A percentile compares a stretch with the other conserved stretches of the same genome.
These are phyloP conservation scores for Colletotrichum sp. DNA, from an alignment of 2,329 filamentous ascomycete genomes.

Conservation along the genomic window DNA sequence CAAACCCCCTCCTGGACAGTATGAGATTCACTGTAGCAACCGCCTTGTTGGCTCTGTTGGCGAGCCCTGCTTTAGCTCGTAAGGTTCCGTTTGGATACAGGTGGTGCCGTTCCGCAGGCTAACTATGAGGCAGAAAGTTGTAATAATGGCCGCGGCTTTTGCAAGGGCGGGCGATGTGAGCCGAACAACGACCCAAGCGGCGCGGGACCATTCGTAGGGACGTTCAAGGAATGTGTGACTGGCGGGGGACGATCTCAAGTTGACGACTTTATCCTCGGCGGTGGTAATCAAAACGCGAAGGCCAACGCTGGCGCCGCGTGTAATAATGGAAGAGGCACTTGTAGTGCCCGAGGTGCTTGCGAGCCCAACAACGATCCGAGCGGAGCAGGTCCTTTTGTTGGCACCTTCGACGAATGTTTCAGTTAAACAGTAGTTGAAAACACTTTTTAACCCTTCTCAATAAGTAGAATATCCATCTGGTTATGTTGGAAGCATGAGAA, in stretches of 20 bases:
- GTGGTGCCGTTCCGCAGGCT: not conserved
- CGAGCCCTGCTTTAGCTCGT: not conserved
- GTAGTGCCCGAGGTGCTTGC: not conserved
- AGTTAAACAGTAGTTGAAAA: not conserved
- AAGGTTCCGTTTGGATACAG: not conserved
- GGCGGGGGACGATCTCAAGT: not conserved
- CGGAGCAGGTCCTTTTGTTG: not conserved
- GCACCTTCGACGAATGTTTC: not conserved
- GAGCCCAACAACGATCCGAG: not conserved
- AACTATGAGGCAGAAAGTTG: not conserved
- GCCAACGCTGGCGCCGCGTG: not conserved
- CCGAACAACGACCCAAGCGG: not conserved
- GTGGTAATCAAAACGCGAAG: not conserved
- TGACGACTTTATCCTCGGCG: not conserved
- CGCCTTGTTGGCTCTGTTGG: not conserved
- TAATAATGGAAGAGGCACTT: not conserved
- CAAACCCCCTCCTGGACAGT: not conserved
- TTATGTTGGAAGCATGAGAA: not conserved
- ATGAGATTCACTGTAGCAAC: not conserved
- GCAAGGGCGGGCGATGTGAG: not conserved
- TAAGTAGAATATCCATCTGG: not conserved
- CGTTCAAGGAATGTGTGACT: not conserved
- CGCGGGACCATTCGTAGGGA: not conserved
- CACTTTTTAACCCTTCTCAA: not conserved
- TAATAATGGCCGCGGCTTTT: not conserved